Percentiles rank a stretch among this genome's conserved stretches.
phyloP scores from a whole-genome alignment of 2,329 filamentous ascomycete genomes.

The Ascochyta viciae-villosae region DNA sequence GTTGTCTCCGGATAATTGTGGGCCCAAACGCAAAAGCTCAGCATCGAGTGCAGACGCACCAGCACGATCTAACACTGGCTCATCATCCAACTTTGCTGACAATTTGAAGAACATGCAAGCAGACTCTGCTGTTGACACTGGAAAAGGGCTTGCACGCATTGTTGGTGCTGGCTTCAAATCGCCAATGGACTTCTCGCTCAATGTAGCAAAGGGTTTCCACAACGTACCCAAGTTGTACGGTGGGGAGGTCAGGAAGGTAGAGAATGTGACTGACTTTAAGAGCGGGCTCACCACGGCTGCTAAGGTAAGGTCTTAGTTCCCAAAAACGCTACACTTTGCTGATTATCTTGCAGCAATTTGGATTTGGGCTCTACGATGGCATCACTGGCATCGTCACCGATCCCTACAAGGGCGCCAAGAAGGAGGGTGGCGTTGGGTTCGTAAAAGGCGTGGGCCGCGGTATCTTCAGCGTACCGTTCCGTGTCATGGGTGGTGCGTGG shows the following conservation, averaged over 20 bases:
- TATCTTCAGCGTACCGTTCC: constrained; percentile 79
- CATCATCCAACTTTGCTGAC: constrained; percentile 29
- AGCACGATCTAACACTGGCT: constrained; percentile 23
- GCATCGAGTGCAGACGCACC: constrained; percentile 22
- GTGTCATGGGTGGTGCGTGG: constrained; percentile 73
- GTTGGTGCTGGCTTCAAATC: constrained; percentile 77
- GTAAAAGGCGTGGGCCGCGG: constrained; percentile 85
- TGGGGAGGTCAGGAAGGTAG: constrained; percentile 78
- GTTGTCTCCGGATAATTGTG: constrained; percentile 4
- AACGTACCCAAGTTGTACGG: constrained; percentile 87
- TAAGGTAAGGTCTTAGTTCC: constrained; percentile 56
- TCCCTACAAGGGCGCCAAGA: constrained; percentile 72
- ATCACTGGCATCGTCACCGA: constrained; percentile 82
- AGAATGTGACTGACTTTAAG: constrained; percentile 78
- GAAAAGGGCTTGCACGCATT: constrained; percentile 73
- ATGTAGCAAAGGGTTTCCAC: constrained; percentile 84
- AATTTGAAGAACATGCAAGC: constrained; percentile 30
- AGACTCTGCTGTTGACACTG: constrained; percentile 69
- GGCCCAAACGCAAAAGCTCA: constrained; percentile 27
- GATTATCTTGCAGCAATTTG: constrained; percentile 65
- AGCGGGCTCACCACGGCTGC: constrained; percentile 80
- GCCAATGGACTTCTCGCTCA: constrained; percentile 84
- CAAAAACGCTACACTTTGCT: not conserved
- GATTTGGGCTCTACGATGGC: constrained; percentile 80
- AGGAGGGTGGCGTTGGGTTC: constrained; percentile 71